phyloP scores from a whole-genome alignment of 306 rosid species.

The Cucurbita maxima region DNA sequence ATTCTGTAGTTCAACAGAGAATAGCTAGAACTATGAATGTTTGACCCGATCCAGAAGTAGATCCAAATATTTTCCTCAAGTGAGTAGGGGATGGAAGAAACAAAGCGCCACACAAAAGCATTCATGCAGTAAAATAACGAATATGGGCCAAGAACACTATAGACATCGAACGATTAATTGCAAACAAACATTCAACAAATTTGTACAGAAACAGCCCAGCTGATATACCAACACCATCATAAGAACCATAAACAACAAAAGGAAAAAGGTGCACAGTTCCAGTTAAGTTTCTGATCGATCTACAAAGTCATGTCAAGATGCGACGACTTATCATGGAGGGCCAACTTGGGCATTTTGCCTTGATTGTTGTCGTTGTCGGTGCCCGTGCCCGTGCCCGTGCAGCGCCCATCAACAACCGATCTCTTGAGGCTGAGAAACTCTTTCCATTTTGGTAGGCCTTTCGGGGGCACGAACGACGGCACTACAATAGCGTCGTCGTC shows the following conservation, averaged over 20 bases:
- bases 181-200: not conserved
- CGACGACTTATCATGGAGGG: not conserved
- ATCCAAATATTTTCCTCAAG: no score
- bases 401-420: slow-evolving; percentile 16
- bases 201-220: not conserved
- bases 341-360: not conserved
- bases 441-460: slow-evolving; percentile 60
- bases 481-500: slow-evolving; percentile 5
- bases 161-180: not conserved
- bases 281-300: not conserved
- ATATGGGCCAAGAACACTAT: no score
- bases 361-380: not conserved
- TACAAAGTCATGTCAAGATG: not conserved
- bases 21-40: no score
- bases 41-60: no score
- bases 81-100: no score
- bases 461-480: slow-evolving; percentile 56
- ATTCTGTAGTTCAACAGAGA: no score
- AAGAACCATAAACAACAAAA: no score
- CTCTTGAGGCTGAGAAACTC: slow-evolving; percentile 65
- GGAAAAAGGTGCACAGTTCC: not conserved
- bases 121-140: no score
- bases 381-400: not conserved
- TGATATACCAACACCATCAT: not conserved
- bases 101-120: no score